Percentiles rank a stretch among this genome's conserved stretches.
Conservation (phyloP, 768 basidiomycete genomes). For the Boletus subcaerulescens region DNA sequence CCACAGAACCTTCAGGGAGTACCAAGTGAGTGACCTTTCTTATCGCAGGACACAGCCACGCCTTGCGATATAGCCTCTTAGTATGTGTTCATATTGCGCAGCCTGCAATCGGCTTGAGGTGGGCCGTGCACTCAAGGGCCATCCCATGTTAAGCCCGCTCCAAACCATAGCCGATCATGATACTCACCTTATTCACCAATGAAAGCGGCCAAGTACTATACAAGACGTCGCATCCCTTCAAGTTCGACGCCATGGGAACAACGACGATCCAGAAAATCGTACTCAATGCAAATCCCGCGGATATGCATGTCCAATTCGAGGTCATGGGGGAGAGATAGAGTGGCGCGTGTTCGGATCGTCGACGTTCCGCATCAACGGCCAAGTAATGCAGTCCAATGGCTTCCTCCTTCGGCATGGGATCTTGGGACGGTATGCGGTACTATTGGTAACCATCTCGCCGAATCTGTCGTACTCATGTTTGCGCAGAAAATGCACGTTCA, state of each 20-base stretch:
- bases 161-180: conserved; percentile 6
- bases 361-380: conserved; percentile 27
- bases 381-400: conserved; percentile 20
- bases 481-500: conserved; percentile 22
- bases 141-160: too few species aligned
- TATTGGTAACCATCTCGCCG: background rate
- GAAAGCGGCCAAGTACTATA: conserved; percentile 25
- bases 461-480: background rate
- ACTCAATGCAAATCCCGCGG: conserved; percentile 11
- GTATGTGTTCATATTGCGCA: too few species aligned
- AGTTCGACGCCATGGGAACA: background rate
- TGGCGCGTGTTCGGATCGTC: conserved; percentile 28
- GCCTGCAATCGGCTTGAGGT: too few species aligned
- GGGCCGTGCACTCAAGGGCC: too few species aligned
- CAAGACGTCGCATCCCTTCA: conserved; percentile 17
- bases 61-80: too few species aligned
- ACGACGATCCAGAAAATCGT: conserved; percentile 23
- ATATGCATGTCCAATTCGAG: conserved; percentile 28
- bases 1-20: too few species aligned
- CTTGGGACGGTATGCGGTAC: conserved; percentile 9
- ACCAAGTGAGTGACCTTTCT: too few species aligned
- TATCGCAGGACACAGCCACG: too few species aligned
- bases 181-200: conserved; percentile 22
- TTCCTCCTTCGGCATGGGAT: conserved; percentile 23
- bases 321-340: conserved; percentile 34